Evolutionary conservation across 495 filamentous ascomycete species (phyloP).

Genomic region (Penicillium silybi): DNA sequence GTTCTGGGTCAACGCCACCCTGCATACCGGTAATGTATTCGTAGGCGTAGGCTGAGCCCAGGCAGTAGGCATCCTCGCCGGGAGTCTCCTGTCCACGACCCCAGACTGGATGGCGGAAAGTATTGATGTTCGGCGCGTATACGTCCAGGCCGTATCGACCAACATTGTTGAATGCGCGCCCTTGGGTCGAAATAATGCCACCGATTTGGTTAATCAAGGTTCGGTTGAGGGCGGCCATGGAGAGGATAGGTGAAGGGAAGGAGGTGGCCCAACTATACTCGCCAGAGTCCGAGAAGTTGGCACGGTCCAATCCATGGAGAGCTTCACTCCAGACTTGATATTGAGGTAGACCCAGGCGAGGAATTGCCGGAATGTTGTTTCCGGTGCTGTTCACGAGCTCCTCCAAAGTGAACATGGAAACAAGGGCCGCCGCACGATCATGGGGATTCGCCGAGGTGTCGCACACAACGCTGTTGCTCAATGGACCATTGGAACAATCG

Average conservation of each 20-base stretch:
- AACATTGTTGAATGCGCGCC: constrained; percentile 63
- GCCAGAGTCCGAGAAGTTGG: constrained; percentile 46
- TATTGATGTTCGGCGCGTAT: constrained; percentile 69
- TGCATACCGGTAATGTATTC: constrained; percentile 59
- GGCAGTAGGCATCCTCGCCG: constrained; percentile 56
- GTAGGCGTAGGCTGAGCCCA: constrained; percentile 51
- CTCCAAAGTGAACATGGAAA: constrained; percentile 45
- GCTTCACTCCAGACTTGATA: constrained; percentile 51
- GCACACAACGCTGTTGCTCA: constrained; percentile 42
- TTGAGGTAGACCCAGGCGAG: constrained; percentile 51
- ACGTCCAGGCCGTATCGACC: constrained; percentile 55
- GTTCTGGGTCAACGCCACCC: constrained; percentile 42
- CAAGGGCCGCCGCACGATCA: constrained; percentile 43
- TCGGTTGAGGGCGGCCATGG: constrained; percentile 59
- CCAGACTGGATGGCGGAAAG: constrained; percentile 59
- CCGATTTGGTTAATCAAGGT: constrained; percentile 55
- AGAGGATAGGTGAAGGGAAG: constrained; percentile 58
- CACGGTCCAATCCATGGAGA: constrained; percentile 56
- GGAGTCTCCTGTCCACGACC: constrained; percentile 61
- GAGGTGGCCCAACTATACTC: constrained; percentile 57
- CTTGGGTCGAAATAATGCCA: constrained; percentile 57
- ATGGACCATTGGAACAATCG: constrained; percentile 29
- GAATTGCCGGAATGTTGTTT: constrained; percentile 51
- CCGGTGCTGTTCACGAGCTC: constrained; percentile 58
- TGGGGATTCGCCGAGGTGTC: constrained; percentile 39